These are phyloP conservation scores for Podospora fimiseda DNA, from an alignment of 495 filamentous ascomycete genomes.

Conservation along the genomic window DNA sequence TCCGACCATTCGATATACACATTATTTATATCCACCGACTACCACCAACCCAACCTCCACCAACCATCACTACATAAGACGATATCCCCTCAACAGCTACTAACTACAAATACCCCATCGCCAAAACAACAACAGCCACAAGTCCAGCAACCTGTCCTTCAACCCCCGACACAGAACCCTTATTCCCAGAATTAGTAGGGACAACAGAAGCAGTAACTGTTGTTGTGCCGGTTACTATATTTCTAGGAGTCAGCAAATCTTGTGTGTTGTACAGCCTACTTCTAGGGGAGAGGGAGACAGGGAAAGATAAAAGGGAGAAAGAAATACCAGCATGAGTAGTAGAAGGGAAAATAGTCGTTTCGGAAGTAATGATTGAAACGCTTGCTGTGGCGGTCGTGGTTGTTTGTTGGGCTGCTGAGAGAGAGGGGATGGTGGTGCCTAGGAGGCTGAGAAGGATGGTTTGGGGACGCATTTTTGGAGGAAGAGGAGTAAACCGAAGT, in stretches of 20 bases:
- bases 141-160: slow-evolving; percentile 7
- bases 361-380: neutral
- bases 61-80: too few relatives aligned
- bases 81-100: neutral
- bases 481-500: too few relatives aligned
- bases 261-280: too few relatives aligned
- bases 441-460: neutral
- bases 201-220: slow-evolving; percentile 3
- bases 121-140: slow-evolving; percentile 4
- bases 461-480: neutral
- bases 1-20: too few relatives aligned
- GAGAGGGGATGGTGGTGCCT: neutral
- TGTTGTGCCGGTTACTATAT: neutral
- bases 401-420: neutral
- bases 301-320: neutral
- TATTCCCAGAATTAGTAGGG: neutral
- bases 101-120: slow-evolving; percentile 12
- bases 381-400: neutral
- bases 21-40: too few relatives aligned
- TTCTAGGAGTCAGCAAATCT: neutral
- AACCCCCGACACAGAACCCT: neutral
- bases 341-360: neutral
- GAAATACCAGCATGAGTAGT: neutral
- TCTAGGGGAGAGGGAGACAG: neutral
- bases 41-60: too few relatives aligned